Base-by-base conservation (phyloP, 306 rosid species). In the Pueraria montana region DNA sequence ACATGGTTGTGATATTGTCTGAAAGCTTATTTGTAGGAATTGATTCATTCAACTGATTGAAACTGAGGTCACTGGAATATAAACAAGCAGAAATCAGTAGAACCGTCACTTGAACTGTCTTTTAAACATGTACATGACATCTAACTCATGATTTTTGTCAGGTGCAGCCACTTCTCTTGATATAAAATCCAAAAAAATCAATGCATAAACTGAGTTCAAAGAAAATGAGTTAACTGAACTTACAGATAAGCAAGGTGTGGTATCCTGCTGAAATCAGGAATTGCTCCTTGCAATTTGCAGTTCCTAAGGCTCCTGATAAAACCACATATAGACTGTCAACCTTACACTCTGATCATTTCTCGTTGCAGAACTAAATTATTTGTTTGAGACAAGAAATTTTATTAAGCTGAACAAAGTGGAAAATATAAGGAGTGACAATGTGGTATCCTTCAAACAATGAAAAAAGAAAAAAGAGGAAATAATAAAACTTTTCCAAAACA, bases 231-330 rank as follows among this genome's bases (percentile, higher is more conserved):
- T 73, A 82, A 83, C 53, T 72, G n/a, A 53, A 89, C 93, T 87
- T 90, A 93, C 97, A 93, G 23, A 86, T 86, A 93, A 36, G 77
- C 78, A 77, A 93, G 93, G 8, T 52, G 4, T n/a, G 87, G 86
- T 79, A 93, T 89, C 77, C 6, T 83, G 84, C 97, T 91, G 23
- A 95, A 83, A 91, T 95, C 89, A 53, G 99, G 99, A 82, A 93
- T 76, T 13, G 83, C 87, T 69, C 99, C 98, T 78, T 82, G 89
- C 87, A 95, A 91, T 76, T 14, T 83, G 93, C 99, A 93, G 82
- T 92, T 93, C 87, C 98, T 89, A 69, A 95, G 90, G 52, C 99
- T 95, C 98, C 99, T 95, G 84, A 68, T 6, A 83, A 43, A 71
- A 76, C 55, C 82, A 88, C 18, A 64, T 10, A 21, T 72, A 65